Evolutionary conservation across 805 yeast genomes (phyloP).

Genomic region (Dipodascopsis tothii): DNA sequence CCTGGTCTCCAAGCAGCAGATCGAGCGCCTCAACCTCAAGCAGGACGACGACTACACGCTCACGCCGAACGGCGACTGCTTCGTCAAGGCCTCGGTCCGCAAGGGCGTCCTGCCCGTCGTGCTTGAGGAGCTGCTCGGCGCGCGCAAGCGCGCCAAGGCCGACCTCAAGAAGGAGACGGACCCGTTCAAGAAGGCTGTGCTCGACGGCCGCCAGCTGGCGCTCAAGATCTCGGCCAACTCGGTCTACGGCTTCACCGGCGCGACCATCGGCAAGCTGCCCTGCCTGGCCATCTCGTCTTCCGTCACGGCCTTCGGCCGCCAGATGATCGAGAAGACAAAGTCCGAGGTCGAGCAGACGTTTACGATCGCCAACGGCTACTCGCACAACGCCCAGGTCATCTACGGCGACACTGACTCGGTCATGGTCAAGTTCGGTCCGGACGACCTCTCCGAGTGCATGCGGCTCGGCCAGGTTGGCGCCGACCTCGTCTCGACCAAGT

Average conservation of each 20-base stretch:
- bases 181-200: slow-evolving; percentile 85
- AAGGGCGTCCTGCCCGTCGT: slow-evolving; percentile 90
- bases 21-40: slow-evolving; percentile 53
- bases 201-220: slow-evolving; percentile 96
- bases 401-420: slow-evolving; percentile 99
- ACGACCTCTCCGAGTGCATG: slow-evolving; percentile 79
- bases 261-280: slow-evolving; percentile 93
- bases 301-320: slow-evolving; percentile 91
- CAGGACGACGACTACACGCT: slow-evolving; percentile 71
- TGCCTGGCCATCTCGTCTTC: slow-evolving; percentile 94
- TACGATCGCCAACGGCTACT: slow-evolving; percentile 70
- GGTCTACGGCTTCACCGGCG: slow-evolving; percentile 98
- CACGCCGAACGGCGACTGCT: slow-evolving; percentile 89
- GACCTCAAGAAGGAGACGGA: slow-evolving; percentile 89
- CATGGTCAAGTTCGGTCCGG: slow-evolving; percentile 92
- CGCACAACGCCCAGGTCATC: slow-evolving; percentile 80
- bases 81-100: slow-evolving; percentile 60
- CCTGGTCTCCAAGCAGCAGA: slow-evolving; percentile 58
- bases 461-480: slow-evolving; percentile 92
- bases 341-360: slow-evolving; percentile 74
- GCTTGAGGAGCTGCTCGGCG: slow-evolving; percentile 75
- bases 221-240: slow-evolving; percentile 95
- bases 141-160: slow-evolving; percentile 86
- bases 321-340: slow-evolving; percentile 91
- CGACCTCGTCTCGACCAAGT: slow-evolving; percentile 65